phyloP scores from a whole-genome alignment of 2,329 filamentous ascomycete genomes.

The Epichloe glyceriae region DNA sequence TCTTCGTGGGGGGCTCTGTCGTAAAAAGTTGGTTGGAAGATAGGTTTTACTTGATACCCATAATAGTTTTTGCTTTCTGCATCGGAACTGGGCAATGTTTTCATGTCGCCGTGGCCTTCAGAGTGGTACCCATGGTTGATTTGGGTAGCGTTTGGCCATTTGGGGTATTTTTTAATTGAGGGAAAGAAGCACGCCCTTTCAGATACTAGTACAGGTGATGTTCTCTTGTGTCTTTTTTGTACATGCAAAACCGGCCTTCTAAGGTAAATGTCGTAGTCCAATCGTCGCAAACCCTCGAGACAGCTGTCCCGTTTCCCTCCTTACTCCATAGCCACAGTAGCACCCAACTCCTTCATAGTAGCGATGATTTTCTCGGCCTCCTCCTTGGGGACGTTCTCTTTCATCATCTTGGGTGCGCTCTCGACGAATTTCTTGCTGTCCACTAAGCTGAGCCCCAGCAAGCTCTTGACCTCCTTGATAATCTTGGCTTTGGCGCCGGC shows the following conservation, averaged over 20 bases:
- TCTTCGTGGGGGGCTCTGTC: not conserved
- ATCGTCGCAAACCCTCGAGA: not conserved
- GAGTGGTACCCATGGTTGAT: not conserved
- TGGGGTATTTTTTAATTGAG: not conserved
- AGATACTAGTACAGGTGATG: conserved; percentile 24
- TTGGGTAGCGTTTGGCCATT: not conserved
- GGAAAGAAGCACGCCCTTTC: conserved; percentile 9
- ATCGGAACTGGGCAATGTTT: not conserved
- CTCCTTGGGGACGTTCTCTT: conserved; percentile 97
- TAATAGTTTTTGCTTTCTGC: not conserved
- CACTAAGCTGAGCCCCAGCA: conserved; percentile 90
- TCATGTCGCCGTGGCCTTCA: not conserved
- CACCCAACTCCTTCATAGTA: conserved; percentile 85
- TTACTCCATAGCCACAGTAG: conserved; percentile 84
- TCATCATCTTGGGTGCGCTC: conserved; percentile 94
- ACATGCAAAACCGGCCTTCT: conserved; percentile 23
- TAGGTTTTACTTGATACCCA: conserved; percentile 18
- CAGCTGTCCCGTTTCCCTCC: conserved; percentile 7
- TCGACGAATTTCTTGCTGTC: conserved; percentile 99
- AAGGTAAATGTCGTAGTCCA: conserved; percentile 17
- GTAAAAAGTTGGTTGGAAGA: conserved; percentile 5
- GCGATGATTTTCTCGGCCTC: conserved; percentile 98
- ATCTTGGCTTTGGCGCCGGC: conserved; percentile 88
- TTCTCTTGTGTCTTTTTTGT: conserved; percentile 16
- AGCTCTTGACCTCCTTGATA: conserved; percentile 98